Percentiles rank a stretch among this genome's conserved stretches.
phyloP scores from a whole-genome alignment of 2,329 filamentous ascomycete species.

The Epichloe sp. region DNA sequence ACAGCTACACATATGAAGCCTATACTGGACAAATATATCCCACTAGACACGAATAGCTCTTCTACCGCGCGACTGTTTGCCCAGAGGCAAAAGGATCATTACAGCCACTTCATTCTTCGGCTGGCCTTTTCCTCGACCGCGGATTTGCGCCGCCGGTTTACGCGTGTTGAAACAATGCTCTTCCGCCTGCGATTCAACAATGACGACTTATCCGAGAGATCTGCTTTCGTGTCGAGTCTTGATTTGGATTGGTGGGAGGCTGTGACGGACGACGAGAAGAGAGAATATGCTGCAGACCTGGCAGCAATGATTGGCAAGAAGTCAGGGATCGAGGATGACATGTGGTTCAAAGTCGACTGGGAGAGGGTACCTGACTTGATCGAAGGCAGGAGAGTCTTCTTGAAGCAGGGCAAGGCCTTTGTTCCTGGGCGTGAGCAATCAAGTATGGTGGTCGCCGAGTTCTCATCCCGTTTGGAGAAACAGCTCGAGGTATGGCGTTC shows the following conservation, averaged over 20 bases:
- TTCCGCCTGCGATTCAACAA: conserved; percentile 70
- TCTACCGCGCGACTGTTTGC: conserved; percentile 42
- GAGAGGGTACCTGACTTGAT: conserved; percentile 82
- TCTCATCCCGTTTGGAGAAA: conserved; percentile 63
- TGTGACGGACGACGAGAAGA: conserved; percentile 65
- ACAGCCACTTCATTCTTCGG: conserved; percentile 91
- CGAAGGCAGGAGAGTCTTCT: conserved; percentile 61
- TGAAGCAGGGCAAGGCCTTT: conserved; percentile 76
- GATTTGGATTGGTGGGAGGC: conserved; percentile 85
- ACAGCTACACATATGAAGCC: conserved; percentile 74
- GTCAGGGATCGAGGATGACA: conserved; percentile 53
- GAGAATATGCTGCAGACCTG: conserved; percentile 48
- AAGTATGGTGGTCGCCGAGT: conserved; percentile 82
- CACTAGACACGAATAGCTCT: conserved; percentile 64
- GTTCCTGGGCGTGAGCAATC: conserved; percentile 78
- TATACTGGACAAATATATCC: conserved; percentile 76
- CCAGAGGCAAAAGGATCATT: conserved; percentile 90
- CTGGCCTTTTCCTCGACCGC: conserved; percentile 87
- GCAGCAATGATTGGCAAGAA: conserved; percentile 32
- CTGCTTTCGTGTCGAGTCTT: conserved; percentile 62
- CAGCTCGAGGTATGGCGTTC: conserved; percentile 56
- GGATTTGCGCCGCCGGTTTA: conserved; percentile 76
- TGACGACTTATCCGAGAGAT: conserved; percentile 62
- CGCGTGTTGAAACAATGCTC: conserved; percentile 74
- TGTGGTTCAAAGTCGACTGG: conserved; percentile 96